Evolutionary conservation across 2,329 filamentous ascomycete species (phyloP), one percentile per base, ranked within the genome.

Genomic region (Lecanicillium sp.): DNA sequence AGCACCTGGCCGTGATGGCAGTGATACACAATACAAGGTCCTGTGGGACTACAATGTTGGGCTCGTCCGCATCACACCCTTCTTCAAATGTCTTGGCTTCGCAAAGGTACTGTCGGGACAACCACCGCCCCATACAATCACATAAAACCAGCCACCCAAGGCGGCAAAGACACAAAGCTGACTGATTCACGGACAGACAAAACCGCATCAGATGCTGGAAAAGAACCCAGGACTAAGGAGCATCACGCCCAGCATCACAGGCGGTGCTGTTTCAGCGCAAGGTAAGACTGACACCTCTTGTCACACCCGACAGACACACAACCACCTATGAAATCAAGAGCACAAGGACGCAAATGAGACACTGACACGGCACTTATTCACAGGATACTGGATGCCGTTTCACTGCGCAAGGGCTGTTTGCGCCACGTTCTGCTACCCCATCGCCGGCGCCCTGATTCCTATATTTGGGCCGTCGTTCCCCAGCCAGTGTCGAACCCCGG

Each of bases 21-120:
- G 22, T 11, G 22, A 25, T 6, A 11, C 70, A 46, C 69, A 75
- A 37, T 89, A 84, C 57, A 77, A 76, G 1, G 80, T 97, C 44
- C 88, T 96, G 77, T 98, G 92, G 92, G 92, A 98, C 60, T 96
- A 96, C 65, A 90, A 94, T 51, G 79, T 90, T 45, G 92, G 92
- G 8, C 79, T 97, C 20, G 89, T 97, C 45, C 81, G 90, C 45
- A 94, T 94, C 61, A 96, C 89, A 3, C 84, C 88, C 19, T 86
- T 97, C 56, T 97, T 97, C 73, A 95, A 95, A 60, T 88, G 85
- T 48, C 82, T 81, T 57, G 80, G 83, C 46, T 90, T 90, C 55
- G 75, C 82, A 47, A 98, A 98, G 79, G 90, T 88, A 57, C 55
- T 68, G 28, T 45, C n/a, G n/a, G n/a, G n/a, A n/a, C n/a, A n/a